Conservation (phyloP, 2,329 filamentous ascomycete species). For the Stachybotrys chartarum region DNA sequence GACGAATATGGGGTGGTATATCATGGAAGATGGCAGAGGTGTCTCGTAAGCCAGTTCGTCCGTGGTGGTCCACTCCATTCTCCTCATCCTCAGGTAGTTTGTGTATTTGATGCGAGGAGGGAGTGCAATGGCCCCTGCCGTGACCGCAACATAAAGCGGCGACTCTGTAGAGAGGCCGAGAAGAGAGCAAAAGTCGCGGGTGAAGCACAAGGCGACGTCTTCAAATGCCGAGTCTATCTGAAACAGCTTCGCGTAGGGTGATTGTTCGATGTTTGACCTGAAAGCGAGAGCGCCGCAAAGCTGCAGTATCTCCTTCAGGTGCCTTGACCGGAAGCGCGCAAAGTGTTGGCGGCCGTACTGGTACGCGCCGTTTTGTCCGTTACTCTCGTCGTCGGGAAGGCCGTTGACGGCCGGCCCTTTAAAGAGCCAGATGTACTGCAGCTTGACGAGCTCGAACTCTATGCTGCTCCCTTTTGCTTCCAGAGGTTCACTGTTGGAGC, state of each 20-base stretch:
- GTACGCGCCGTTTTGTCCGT: conserved; percentile 59
- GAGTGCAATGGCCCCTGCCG: conserved; percentile 85
- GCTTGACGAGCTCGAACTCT: conserved; percentile 85
- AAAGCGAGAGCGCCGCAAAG: conserved; percentile 78
- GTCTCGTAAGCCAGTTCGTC: conserved; percentile 81
- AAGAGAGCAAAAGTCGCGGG: conserved; percentile 87
- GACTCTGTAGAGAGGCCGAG: conserved; percentile 86
- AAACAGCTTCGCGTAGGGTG: conserved; percentile 76
- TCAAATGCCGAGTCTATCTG: conserved; percentile 70
- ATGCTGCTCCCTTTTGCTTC: conserved; percentile 83
- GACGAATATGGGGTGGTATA: conserved; percentile 95
- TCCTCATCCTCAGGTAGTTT: conserved; percentile 77
- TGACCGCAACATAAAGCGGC: conserved; percentile 86
- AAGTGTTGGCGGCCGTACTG: conserved; percentile 73
- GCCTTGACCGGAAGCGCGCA: conserved; percentile 63
- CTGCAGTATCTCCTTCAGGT: conserved; percentile 72
- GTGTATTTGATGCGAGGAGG: conserved; percentile 85
- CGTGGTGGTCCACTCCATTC: conserved; percentile 89
- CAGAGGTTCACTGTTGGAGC: conserved; percentile 59
- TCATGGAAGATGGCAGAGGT: conserved; percentile 50
- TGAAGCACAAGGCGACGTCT: conserved; percentile 81
- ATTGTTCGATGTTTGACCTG: conserved; percentile 62
- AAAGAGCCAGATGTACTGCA: conserved; percentile 88
- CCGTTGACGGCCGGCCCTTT: conserved; percentile 51
- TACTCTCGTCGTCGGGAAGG: conserved; percentile 43